Conservation (phyloP, 2,329 filamentous ascomycete genomes). For the Aureobasidium uvarum region DNA sequence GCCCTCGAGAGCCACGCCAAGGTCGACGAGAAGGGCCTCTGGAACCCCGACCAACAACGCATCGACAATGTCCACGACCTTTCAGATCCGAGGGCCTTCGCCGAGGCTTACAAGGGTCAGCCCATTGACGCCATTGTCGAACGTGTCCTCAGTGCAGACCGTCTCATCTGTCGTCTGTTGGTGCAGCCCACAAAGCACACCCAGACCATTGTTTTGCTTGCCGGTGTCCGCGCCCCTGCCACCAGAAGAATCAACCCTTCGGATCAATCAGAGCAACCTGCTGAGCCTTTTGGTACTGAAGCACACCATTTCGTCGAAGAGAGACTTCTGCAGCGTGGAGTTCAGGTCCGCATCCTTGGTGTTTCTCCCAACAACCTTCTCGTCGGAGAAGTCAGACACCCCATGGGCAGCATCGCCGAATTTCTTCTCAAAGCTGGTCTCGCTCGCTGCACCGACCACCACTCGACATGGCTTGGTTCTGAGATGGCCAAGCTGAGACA, state of each 20-base stretch:
- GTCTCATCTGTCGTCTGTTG: slow-evolving; percentile 78
- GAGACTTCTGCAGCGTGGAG: slow-evolving; percentile 79
- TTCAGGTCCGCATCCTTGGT: slow-evolving; percentile 79
- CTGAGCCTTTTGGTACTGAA: slow-evolving; percentile 87
- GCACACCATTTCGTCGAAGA: slow-evolving; percentile 84
- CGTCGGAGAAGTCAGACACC: slow-evolving; percentile 84
- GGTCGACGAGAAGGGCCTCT: slow-evolving; percentile 76
- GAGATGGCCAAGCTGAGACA: slow-evolving; percentile 84
- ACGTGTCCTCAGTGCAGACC: slow-evolving; percentile 86
- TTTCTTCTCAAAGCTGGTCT: slow-evolving; percentile 87
- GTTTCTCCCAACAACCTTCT: slow-evolving; percentile 87
- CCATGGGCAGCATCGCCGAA: slow-evolving; percentile 82
- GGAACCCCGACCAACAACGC: slow-evolving; percentile 62
- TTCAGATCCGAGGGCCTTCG: slow-evolving; percentile 69
- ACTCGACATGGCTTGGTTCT: slow-evolving; percentile 84
- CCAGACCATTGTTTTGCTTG: slow-evolving; percentile 84
- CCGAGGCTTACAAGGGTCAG: slow-evolving; percentile 81
- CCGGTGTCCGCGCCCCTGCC: slow-evolving; percentile 84
- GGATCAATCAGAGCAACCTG: slow-evolving; percentile 76
- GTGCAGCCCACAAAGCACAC: slow-evolving; percentile 79
- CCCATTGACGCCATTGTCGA: slow-evolving; percentile 79
- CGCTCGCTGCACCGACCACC: slow-evolving; percentile 90
- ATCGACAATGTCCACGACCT: slow-evolving; percentile 82
- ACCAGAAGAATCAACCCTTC: slow-evolving; percentile 79
- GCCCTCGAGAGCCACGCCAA: slow-evolving; percentile 74